These are phyloP conservation scores for Micractinium sp. DNA, from an alignment of 139 green algal species.

Conservation along the genomic window DNA sequence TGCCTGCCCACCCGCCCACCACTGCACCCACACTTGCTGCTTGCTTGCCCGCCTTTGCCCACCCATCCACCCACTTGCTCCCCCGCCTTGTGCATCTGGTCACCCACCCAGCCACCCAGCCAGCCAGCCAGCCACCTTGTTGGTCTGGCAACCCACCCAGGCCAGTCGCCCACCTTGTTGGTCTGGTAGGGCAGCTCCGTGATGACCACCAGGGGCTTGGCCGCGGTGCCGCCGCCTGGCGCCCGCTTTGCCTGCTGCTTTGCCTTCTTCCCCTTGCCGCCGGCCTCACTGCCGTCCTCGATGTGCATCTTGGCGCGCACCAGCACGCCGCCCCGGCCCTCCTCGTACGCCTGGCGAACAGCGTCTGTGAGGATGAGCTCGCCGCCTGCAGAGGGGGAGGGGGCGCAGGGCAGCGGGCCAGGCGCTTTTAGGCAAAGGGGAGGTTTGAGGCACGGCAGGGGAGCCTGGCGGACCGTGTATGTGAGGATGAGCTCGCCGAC, in stretches of 20 bases:
- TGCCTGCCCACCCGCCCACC: too few relatives aligned
- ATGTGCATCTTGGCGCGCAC: slow-evolving; percentile 76
- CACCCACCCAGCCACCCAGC: too few relatives aligned
- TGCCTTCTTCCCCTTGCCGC: slow-evolving; percentile 62
- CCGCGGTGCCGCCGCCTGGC: neutral
- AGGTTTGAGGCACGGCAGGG: neutral
- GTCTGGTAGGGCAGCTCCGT: slow-evolving; percentile 93
- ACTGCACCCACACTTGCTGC: too few relatives aligned
- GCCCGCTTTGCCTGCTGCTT: neutral
- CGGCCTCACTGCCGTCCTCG: slow-evolving; percentile 56
- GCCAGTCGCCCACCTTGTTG: slow-evolving; percentile 87
- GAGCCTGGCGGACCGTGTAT: neutral
- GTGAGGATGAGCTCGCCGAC: neutral
- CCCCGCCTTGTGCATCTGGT: too few relatives aligned
- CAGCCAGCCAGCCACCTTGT: too few relatives aligned
- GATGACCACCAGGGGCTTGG: slow-evolving; percentile 78
- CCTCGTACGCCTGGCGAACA: slow-evolving; percentile 71
- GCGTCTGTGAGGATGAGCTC: slow-evolving; percentile 62
- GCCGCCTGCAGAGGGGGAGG: slow-evolving; percentile 54
- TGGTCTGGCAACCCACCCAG: too few relatives aligned
- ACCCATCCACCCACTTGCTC: too few relatives aligned
- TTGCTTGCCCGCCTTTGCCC: too few relatives aligned
- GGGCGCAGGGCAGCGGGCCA: neutral
- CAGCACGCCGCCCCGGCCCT: slow-evolving; percentile 75
- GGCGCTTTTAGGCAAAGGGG: neutral